Base-by-base conservation (phyloP, 1,284 basidiomycete species). In the Trametes versicolor region DNA sequence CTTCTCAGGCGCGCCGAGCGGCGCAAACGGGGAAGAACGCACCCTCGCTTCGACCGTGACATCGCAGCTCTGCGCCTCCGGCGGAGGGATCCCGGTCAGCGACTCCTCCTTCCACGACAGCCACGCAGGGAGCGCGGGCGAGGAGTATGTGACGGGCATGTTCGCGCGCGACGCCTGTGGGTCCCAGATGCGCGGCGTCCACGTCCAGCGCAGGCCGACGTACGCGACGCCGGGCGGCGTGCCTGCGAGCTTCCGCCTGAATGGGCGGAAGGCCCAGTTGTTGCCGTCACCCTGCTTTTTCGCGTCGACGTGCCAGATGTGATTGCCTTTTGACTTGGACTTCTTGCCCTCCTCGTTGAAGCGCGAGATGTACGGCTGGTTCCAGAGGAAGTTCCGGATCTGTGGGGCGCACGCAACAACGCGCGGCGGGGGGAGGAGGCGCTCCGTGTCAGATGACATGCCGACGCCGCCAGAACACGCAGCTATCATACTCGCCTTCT, bases 271-370 rank as follows among this genome's bases (percentile, higher is more conserved):
- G 57, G 90, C 85, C 96, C 97, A 99, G 41, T 91, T 90, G 41
- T 93, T 90, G 41, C 94, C 91, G 12, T 82, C 77, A 10, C 80
- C 74, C 75, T 43, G 41, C 41, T 96, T 98, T 80, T 92, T 95
- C 21, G 96, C 98, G 73, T 99, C 96, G 56, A 99, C 93, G 75
- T 97, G 97, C 98, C 98, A 99, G 70, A 99, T 98, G 76, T 99
- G 97, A 79, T 99, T 99, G 58, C 98, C 98, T 83, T 99, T 99
- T 59, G 96, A 97, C 81, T 99, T 99, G 37, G 97, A 95, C 81
- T 99, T 99, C 80, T 98, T 98, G 39, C 96, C 98, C 77, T 99
- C 98, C 74, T 99, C 96, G 77, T 99, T 99, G 85, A 97, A 99
- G 32, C 98, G 93, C 51, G 97, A 93, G 75, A 99, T 99, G 75